Base-by-base conservation (phyloP, 2,329 filamentous ascomycete species). In the Nakataea oryzae region DNA sequence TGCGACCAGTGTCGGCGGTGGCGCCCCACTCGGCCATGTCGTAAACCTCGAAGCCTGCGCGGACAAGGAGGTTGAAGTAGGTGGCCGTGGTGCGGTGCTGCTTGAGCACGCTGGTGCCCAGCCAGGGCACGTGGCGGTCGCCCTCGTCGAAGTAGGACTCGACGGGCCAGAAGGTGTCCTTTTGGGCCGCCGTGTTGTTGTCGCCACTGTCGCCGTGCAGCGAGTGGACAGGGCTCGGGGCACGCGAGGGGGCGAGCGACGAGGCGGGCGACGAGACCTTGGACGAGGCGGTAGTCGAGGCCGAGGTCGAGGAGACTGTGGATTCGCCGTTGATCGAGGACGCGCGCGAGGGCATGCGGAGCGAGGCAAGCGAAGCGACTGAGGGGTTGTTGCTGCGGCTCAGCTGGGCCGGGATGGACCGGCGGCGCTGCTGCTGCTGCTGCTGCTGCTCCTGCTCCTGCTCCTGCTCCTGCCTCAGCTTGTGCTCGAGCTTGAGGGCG, bases 21-120 rank as follows among this genome's bases (percentile, higher is more conserved):
- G 63, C 59, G 0, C 65, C 62, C 73, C 74, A 78, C 63, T 78
- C 76, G 41, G 74, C 69, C 61, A 77, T 71, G 41, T 70, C 70
- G n/a, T 70, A 70, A 41, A 79, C 63, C 57, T 70, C 69, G 63
- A 79, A 75, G 4, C 74, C 75, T 5, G 65, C 69, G 12, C 66
- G 68, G 21, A 76, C 60, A 58, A 79, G 63, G 21, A 73, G 59
- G 21, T 72, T 71, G 54, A 78, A 65, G 67, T 78, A 79, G 14
- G 74, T 74, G 56, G 72, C 70, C 26, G 78, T 65, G 11, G 77
- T 80, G 4, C 77, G 74, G 68, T 81, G 78, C 66, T 80, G 75
- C 69, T 80, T 81, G 62, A 71, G 67, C 61, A 78, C 74, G 1
- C 74, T 75, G 24, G 73, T 66, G 12, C 73, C 75, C 54, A 81